phyloP scores from a whole-genome alignment of 1,139 yeast genomes.

The Pneumocystis oryctolagi region DNA sequence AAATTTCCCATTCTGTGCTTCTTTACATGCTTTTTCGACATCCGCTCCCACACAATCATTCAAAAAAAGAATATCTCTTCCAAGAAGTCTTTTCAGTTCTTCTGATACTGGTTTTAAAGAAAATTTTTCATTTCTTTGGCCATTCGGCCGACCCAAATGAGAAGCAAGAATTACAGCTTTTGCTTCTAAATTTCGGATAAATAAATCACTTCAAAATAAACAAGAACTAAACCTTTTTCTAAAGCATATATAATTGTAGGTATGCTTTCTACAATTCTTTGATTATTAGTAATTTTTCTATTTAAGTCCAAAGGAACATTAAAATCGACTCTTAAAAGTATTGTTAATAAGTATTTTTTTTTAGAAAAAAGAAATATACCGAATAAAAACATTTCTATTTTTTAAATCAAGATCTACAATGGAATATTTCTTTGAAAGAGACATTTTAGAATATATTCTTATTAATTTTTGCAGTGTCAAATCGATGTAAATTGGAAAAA shows the following conservation, averaged over 20 bases:
- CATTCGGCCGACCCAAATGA: conserved; percentile 96
- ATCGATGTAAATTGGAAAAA: background rate
- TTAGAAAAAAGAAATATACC: conserved; percentile 29
- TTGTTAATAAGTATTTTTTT: background rate
- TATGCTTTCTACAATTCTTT: conserved; percentile 93
- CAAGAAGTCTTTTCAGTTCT: conserved; percentile 64
- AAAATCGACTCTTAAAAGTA: conserved; percentile 36
- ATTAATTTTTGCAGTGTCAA: background rate
- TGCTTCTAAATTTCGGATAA: conserved; percentile 36
- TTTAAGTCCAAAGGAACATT: conserved; percentile 88
- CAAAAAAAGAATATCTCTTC: conserved; percentile 58
- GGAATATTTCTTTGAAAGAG: conserved; percentile 78
- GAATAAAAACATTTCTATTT: conserved; percentile 84
- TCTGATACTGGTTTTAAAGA: conserved; percentile 83
- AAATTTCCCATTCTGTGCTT: conserved; percentile 43
- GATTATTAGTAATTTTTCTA: conserved; percentile 90
- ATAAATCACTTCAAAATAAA: background rate
- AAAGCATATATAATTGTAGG: conserved; percentile 90
- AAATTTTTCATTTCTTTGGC: conserved; percentile 66
- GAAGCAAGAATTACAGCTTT: conserved; percentile 83
- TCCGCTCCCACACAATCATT: conserved; percentile 77
- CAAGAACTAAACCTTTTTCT: conserved; percentile 35
- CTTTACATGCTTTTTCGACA: conserved; percentile 61
- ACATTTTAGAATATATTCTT: conserved; percentile 36
- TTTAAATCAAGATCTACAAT: conserved; percentile 76